Evolutionary conservation across 768 basidiomycete genomes (phyloP), one percentile per base, ranked within the genome.

Genomic region (Russula sp.): DNA sequence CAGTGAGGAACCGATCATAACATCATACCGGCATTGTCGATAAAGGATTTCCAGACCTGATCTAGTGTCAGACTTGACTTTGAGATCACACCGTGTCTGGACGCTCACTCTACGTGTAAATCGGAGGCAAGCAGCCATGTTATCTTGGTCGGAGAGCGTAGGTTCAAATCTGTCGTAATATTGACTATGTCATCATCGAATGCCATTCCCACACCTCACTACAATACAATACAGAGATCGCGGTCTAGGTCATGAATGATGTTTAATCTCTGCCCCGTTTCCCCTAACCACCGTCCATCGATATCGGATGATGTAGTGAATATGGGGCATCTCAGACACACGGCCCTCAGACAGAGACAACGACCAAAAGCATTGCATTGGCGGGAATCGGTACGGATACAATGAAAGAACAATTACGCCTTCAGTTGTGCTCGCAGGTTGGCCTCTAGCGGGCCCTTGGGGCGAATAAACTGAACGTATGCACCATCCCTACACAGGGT

Each of bases 401-500:
- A 75, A 48, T 49, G 39, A 59, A 35, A 40, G 48, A 68, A 57
- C 55, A 58, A 65, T 78, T 77, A 91, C 60, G 89, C 91, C 72
- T 81, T 83, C 67, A 91, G 84, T 74, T 91, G 92, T 68, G 84
- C 87, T 65, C 88, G 85, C 59, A 97, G 80, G 82, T 97, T 96
- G 72, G 80, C 69, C 79, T 93, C 88, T 63, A 96, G 81, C 58
- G 84, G 83, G 65, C 94, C 94, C 80, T 87, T 90, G 63, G 89
- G 87, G 69, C 87, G 84, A 77, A 97, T 93, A 79, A 89, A 96
- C 77, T 95, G 87, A 55, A 97, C 89, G 75, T 97, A 97, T 10
- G 94, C 91, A 67, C 95, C 95, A 77, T 96, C 94, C 83, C 88
- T 90, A 71, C 10, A 66, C 51, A 32, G 49, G 11, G 22, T n/a